Evolutionary conservation across 768 basidiomycete genomes (phyloP).

Genomic region (Porphyrellus cyaneotinctus): DNA sequence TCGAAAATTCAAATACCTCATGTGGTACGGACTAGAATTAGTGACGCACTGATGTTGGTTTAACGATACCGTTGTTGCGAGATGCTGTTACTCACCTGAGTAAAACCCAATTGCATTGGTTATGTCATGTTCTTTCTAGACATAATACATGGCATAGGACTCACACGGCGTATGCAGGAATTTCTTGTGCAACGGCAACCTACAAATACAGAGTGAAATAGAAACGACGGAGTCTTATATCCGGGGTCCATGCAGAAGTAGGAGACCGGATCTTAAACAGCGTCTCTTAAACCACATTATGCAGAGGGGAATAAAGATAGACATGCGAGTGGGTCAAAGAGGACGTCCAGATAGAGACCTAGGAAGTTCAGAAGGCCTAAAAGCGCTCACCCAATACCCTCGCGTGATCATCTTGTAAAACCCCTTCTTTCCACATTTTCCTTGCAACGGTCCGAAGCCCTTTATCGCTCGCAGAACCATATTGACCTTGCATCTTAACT

Average conservation of each 20-base stretch:
- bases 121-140: background rate
- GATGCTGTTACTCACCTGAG: constrained; percentile 38
- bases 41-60: background rate
- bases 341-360: too few relatives aligned
- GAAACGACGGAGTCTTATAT: background rate
- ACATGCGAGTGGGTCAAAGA: too few relatives aligned
- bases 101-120: constrained; percentile 51
- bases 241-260: too few relatives aligned
- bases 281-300: too few relatives aligned
- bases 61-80: background rate
- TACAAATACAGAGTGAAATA: constrained; percentile 31
- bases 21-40: too few relatives aligned
- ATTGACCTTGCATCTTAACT: constrained; percentile 95
- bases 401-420: constrained; percentile 89
- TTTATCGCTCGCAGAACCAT: constrained; percentile 78
- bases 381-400: constrained; percentile 79
- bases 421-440: constrained; percentile 88
- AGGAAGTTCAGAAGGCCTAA: constrained; percentile 17
- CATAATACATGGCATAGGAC: background rate
- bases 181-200: constrained; percentile 89
- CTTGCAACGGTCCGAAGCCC: constrained; percentile 62
- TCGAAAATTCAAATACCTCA: constrained; percentile 83
- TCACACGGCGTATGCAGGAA: constrained; percentile 90
- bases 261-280: background rate
- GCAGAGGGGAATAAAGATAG: too few relatives aligned